Conservation (phyloP, 1,284 basidiomycete species). For the Fistulina hepatica region DNA sequence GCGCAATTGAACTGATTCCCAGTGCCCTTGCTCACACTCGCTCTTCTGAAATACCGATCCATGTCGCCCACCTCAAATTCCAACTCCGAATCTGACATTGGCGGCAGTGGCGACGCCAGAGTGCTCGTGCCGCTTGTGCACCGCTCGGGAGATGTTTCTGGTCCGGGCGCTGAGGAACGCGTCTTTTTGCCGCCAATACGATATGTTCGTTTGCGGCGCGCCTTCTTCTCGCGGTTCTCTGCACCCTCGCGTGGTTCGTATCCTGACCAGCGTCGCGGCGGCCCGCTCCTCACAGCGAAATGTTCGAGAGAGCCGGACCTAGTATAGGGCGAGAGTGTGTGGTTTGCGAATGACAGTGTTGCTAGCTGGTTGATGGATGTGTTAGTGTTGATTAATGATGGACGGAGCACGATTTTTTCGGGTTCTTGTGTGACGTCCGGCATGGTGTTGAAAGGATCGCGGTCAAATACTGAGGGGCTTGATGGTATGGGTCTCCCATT, state of each 20-base stretch:
- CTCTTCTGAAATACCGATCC: conserved; percentile 58
- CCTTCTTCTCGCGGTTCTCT: conserved; percentile 55
- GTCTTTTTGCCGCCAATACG: conserved; percentile 38
- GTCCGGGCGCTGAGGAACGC: conserved; percentile 6
- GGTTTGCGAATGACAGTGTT: conserved; percentile 76
- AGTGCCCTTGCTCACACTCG: neutral
- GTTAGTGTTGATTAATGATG: conserved; percentile 42
- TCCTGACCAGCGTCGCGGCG: conserved; percentile 45
- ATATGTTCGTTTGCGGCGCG: conserved; percentile 66
- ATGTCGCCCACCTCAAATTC: conserved; percentile 70
- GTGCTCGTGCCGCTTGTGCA: conserved; percentile 3
- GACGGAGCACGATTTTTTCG: conserved; percentile 64
- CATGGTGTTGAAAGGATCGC: conserved; percentile 35
- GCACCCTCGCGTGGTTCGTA: conserved; percentile 18
- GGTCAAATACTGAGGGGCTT: conserved; percentile 11
- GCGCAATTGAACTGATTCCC: no score
- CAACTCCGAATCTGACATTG: conserved; percentile 21
- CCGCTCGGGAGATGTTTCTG: conserved; percentile 8
- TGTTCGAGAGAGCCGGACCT: conserved; percentile 77
- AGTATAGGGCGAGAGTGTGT: conserved; percentile 87
- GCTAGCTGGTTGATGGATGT: conserved; percentile 71
- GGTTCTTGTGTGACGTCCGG: conserved; percentile 61
- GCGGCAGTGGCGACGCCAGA: conserved; percentile 28
- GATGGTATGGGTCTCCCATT: conserved; percentile 17
- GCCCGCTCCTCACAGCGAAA: conserved; percentile 82